Percentiles rank a stretch among this genome's conserved stretches.
Conservation (phyloP, 257 asterid species). For the Haberlea rhodopensis region DNA sequence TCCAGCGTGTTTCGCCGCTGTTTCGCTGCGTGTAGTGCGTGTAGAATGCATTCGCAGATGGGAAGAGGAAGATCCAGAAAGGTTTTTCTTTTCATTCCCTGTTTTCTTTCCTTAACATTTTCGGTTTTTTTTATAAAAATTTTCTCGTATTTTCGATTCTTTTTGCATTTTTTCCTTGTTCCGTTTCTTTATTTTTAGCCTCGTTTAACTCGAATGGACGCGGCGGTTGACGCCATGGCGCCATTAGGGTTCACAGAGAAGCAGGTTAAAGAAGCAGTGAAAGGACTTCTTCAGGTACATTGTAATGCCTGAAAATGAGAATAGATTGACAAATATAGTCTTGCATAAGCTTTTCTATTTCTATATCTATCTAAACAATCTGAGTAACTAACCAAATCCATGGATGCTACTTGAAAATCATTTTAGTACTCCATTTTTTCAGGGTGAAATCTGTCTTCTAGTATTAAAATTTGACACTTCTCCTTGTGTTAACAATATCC, state of each 20-base stretch:
- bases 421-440: no score
- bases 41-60: constrained; percentile 9
- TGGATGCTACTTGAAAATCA: no score
- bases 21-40: constrained; percentile 21
- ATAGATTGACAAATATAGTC: neutral
- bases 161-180: neutral
- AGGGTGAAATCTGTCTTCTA: no score
- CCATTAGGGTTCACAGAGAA: constrained; percentile 39
- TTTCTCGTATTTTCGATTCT: neutral
- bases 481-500: no score
- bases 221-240: constrained; percentile 63
- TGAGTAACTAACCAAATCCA: no score
- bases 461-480: no score
- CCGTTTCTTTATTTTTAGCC: constrained; percentile 27
- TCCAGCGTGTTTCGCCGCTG: neutral
- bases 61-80: constrained; percentile 32
- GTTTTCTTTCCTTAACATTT: neutral
- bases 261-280: constrained; percentile 25
- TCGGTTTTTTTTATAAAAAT: neutral
- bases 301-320: neutral
- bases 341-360: no score
- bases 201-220: constrained; percentile 54
- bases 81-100: constrained; percentile 10
- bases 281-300: constrained; percentile 45
- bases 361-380: no score